Conservation (phyloP, 352 stramenopile genomes). For the Chrysophaeum taylorii region DNA sequence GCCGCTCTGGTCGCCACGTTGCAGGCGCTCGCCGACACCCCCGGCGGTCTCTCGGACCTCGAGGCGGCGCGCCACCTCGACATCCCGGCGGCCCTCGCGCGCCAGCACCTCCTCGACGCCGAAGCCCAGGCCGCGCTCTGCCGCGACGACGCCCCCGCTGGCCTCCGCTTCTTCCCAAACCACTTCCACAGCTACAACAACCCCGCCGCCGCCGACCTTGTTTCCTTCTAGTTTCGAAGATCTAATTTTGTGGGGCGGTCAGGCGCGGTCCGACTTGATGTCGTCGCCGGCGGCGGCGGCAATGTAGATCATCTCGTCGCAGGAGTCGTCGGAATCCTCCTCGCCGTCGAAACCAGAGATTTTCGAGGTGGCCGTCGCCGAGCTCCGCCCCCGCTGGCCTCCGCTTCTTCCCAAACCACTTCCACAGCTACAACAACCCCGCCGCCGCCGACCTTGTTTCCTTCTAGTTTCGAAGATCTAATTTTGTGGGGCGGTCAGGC, state of each 20-base stretch:
- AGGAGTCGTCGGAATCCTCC: too few relatives aligned
- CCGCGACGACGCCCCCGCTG: not conserved
- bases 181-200: too few relatives aligned
- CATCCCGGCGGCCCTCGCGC: not conserved
- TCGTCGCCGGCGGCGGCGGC: too few relatives aligned
- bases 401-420: constrained; percentile 1
- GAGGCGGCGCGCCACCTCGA: not conserved
- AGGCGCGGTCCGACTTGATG: too few relatives aligned
- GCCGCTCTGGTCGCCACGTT: not conserved
- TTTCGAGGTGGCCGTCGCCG: not conserved
- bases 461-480: too few relatives aligned
- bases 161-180: constrained; percentile 8
- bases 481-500: too few relatives aligned
- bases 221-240: too few relatives aligned
- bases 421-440: too few relatives aligned
- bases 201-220: too few relatives aligned
- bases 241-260: too few relatives aligned
- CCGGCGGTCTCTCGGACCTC: not conserved
- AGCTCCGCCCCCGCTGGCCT: not conserved
- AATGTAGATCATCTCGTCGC: too few relatives aligned
- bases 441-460: too few relatives aligned
- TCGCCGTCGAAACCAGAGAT: not conserved
- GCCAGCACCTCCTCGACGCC: not conserved
- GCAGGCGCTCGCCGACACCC: not conserved
- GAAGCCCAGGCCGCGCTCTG: not conserved